Evolutionary conservation across 208 protist species (phyloP).

Genomic region (Trypanosomatidae sp.): DNA sequence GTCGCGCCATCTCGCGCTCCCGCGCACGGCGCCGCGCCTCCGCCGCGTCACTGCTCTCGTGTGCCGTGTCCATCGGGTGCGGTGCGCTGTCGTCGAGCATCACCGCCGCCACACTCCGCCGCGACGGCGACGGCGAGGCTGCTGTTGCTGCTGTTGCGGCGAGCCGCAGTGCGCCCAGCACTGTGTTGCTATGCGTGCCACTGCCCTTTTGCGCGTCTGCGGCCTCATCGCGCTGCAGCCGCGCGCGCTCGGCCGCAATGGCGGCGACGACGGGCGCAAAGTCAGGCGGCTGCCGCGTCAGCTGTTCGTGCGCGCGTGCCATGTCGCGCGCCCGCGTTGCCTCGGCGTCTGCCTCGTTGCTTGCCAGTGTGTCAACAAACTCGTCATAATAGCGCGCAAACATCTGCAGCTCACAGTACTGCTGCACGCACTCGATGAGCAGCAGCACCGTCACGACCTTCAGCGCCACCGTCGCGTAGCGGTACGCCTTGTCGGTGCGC

Average conservation of each 20-base stretch:
- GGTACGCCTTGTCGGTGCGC: conserved; percentile 77
- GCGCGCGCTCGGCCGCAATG: conserved; percentile 27
- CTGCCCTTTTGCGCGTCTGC: background rate
- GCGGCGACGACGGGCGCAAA: conserved; percentile 40
- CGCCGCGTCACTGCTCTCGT: conserved; percentile 15
- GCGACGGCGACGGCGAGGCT: conserved; percentile 1
- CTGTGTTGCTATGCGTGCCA: background rate
- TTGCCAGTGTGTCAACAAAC: conserved; percentile 40
- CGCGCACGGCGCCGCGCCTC: no score
- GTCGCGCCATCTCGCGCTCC: no score
- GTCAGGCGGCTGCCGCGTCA: conserved; percentile 28
- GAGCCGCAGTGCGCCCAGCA: background rate
- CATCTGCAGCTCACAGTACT: conserved; percentile 67
- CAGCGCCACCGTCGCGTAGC: conserved; percentile 51
- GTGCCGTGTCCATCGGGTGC: conserved; percentile 77
- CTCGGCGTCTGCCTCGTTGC: conserved; percentile 21
- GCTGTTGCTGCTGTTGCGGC: background rate
- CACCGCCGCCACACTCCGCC: background rate
- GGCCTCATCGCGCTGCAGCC: conserved; percentile 4
- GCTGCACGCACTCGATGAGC: conserved; percentile 63
- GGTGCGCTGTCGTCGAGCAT: background rate
- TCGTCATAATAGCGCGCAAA: conserved; percentile 46
- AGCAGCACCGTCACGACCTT: conserved; percentile 55
- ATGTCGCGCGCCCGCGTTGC: conserved; percentile 20
- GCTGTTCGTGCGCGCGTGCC: conserved; percentile 14